phyloP scores from a whole-genome alignment of 2,329 filamentous ascomycete species.

The Trichoderma arundinaceum region DNA sequence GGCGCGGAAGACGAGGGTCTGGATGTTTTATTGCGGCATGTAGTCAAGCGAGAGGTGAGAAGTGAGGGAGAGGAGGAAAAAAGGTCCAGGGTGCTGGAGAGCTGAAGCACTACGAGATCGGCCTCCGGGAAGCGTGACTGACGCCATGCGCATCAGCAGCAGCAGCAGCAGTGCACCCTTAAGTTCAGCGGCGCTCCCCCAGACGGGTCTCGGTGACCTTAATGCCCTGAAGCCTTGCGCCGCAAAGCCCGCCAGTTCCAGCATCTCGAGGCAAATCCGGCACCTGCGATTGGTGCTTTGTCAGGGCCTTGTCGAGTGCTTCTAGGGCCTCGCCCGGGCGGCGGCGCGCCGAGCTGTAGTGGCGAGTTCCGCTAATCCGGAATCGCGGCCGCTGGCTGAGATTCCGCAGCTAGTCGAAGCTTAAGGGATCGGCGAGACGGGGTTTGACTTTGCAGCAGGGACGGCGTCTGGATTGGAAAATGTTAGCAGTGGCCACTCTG shows the following conservation, averaged over 20 bases:
- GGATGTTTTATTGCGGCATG: neutral
- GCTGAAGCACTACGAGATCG: no score
- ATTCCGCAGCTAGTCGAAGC: no score
- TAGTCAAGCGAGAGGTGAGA: neutral
- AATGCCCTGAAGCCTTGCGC: no score
- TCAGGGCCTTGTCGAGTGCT: neutral
- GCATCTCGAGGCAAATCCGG: slow-evolving; percentile 1
- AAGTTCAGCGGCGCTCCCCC: no score
- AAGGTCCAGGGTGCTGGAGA: neutral
- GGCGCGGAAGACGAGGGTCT: neutral
- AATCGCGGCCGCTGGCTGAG: slow-evolving; percentile 2
- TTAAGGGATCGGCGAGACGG: neutral
- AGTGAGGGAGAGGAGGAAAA: neutral
- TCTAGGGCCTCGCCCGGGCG: neutral
- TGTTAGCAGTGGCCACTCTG: no score
- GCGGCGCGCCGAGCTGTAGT: slow-evolving; percentile 17
- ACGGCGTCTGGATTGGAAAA: neutral
- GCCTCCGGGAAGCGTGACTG: no score
- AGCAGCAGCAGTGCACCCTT: no score
- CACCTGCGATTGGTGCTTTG: neutral
- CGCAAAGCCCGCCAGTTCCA: neutral
- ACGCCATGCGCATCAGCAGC: no score
- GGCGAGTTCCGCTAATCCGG: slow-evolving; percentile 25
- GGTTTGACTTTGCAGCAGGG: neutral
- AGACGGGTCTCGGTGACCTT: no score